Evolutionary conservation across 805 yeast genomes (phyloP), one percentile per base, ranked within the genome.

Genomic region (Metschnikowia drakensbergensis): DNA sequence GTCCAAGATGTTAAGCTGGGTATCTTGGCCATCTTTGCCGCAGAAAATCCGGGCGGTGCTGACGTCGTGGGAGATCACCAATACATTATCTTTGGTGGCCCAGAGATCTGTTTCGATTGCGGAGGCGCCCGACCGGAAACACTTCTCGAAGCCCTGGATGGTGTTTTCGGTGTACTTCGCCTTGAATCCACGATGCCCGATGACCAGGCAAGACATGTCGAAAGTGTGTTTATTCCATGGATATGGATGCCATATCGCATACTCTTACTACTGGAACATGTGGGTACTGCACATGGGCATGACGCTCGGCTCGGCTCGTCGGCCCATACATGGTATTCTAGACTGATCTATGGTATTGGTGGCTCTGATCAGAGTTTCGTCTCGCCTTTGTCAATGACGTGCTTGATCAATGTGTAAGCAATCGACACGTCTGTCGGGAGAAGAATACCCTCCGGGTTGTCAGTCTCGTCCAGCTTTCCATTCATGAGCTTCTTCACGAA

Each of bases 401-500:
- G 53, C 47, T 70, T 68, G 59, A 78, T 77, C 62, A 77, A 68
- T 44, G 59, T 61, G 49, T 57, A 64, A 0, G 82, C 80, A 44
- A 78, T 71, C 10, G 77, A 68, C 45, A 72, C 72, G 8, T 63
- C 59, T 58, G 67, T 63, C 4, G 83, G 83, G 28, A 77, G 60
- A 6, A 61, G 26, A 17, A 78, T 67, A 8, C 67, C 70, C 31
- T 69, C 72, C 0, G 71, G 67, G 43, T 67, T 67, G 45, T 61
- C 54, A 10, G 58, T 59, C 22, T 55, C 57, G 23, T 55, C 58
- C 30, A 59, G 56, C 2, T 54, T 53, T 9, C 49, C 58, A 37
- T 64, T 59, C 7, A 68, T 58, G 22, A 83, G 69, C 43, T 68
- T 62, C 30, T 66, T 66, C 23, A 88, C 72, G 37, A 78, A 82